phyloP scores from a whole-genome alignment of 1,284 basidiomycete species.

The Exobasidium rhododendri region DNA sequence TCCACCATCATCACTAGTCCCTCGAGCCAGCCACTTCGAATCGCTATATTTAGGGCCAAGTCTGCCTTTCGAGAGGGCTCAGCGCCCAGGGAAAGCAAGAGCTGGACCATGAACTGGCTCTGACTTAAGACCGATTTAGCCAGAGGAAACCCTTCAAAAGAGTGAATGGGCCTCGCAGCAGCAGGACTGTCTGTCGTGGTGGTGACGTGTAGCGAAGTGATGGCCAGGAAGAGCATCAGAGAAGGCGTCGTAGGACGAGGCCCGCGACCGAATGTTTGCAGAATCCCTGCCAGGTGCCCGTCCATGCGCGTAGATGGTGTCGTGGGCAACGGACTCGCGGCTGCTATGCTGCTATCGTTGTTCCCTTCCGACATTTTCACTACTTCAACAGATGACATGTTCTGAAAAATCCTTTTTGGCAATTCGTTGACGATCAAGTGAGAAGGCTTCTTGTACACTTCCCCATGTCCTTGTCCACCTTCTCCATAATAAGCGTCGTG shows the following conservation, averaged over 20 bases:
- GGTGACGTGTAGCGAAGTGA: background rate
- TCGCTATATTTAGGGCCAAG: constrained; percentile 9
- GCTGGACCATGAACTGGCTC: background rate
- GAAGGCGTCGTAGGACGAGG: background rate
- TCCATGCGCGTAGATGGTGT: background rate
- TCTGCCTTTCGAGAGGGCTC: constrained; percentile 6
- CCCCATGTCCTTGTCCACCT: background rate
- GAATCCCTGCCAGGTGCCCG: background rate
- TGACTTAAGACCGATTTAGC: constrained; percentile 7
- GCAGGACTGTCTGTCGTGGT: background rate
- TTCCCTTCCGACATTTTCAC: background rate
- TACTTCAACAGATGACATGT: background rate
- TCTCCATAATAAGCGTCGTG: background rate
- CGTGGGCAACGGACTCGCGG: background rate
- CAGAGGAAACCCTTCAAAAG: constrained; percentile 10
- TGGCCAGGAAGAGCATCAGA: background rate
- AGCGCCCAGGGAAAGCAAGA: constrained; percentile 12
- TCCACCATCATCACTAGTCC: constrained; percentile 11
- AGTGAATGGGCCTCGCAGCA: background rate
- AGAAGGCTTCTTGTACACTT: background rate
- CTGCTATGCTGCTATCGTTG: background rate
- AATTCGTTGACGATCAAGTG: constrained; percentile 8
- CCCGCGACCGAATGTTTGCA: background rate
- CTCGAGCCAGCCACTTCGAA: constrained; percentile 11
- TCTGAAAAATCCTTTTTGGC: constrained; percentile 9